These are phyloP conservation scores for Testicularia cyperi DNA, from an alignment of 1,284 basidiomycete species.

Conservation along the genomic window DNA sequence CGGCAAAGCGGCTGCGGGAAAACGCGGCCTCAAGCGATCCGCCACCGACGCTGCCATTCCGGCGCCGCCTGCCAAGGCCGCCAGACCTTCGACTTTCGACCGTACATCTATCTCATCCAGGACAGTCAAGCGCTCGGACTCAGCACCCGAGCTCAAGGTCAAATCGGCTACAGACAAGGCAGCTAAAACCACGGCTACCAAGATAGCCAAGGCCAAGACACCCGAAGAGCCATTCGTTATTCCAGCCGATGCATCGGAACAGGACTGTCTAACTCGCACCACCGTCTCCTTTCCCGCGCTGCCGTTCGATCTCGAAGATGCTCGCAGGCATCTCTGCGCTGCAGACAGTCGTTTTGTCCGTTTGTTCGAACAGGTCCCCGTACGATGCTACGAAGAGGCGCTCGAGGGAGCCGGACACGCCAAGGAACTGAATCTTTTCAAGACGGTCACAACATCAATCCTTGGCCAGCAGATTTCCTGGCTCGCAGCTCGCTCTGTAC, in stretches of 20 bases:
- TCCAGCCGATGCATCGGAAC: constrained; percentile 20
- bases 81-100: too few species aligned
- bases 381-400: constrained; percentile 71
- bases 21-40: constrained; percentile 11
- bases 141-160: too few species aligned
- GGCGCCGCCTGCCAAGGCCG: too few species aligned
- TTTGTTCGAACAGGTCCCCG: constrained; percentile 69
- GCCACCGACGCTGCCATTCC: constrained; percentile 12
- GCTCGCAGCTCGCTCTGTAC: constrained; percentile 81
- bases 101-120: too few species aligned
- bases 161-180: too few species aligned
- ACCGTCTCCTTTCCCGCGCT: constrained; percentile 60
- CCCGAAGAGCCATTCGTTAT: constrained; percentile 33
- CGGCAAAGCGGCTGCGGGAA: too few species aligned
- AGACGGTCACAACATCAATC: constrained; percentile 68
- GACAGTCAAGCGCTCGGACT: too few species aligned
- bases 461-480: constrained; percentile 87
- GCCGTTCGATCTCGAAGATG: constrained; percentile 73
- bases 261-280: constrained; percentile 33
- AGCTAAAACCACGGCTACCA: not conserved
- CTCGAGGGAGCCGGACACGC: not conserved
- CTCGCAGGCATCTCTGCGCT: constrained; percentile 70
- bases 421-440: constrained; percentile 63
- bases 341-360: constrained; percentile 73
- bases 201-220: constrained; percentile 8